These are phyloP conservation scores for Cantharellus anzutake DNA, from an alignment of 768 basidiomycete species.

Conservation along the genomic window DNA sequence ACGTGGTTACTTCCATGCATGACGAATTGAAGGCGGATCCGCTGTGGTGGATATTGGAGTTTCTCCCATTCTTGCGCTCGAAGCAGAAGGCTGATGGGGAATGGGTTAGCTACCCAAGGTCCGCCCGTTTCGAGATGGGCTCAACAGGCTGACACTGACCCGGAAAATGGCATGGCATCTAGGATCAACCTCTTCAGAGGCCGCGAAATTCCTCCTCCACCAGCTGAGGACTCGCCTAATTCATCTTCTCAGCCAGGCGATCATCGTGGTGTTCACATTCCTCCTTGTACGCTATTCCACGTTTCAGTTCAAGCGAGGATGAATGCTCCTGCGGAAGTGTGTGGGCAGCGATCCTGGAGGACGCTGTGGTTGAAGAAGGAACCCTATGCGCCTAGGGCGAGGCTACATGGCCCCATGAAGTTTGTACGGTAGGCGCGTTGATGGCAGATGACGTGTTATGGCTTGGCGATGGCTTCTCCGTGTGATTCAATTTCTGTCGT, in stretches of 20 bases:
- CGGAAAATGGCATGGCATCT: neutral
- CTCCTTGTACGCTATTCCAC: conserved; percentile 1
- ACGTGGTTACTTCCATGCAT: conserved; percentile 1
- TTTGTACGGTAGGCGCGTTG: too few relatives aligned
- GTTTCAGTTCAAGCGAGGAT: conserved; percentile 6
- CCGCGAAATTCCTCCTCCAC: neutral
- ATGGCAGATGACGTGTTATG: too few relatives aligned
- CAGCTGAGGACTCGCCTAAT: neutral
- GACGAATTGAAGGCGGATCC: conserved; percentile 4
- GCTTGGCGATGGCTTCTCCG: too few relatives aligned
- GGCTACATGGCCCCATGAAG: neutral
- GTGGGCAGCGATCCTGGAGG: neutral
- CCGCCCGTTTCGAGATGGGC: neutral
- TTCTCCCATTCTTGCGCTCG: conserved; percentile 4
- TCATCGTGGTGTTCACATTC: neutral
- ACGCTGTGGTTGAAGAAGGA: neutral
- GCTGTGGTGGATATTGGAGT: conserved; percentile 8
- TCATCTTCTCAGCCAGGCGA: neutral
- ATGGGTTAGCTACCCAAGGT: conserved; percentile 3
- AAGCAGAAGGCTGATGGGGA: conserved; percentile 4
- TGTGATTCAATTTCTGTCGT: too few relatives aligned
- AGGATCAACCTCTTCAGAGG: neutral
- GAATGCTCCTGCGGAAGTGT: neutral
- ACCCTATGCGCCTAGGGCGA: neutral
- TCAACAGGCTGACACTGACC: neutral